Evolutionary conservation across 2,329 filamentous ascomycete species (phyloP).

Genomic region (Thielaviopsis populi): DNA sequence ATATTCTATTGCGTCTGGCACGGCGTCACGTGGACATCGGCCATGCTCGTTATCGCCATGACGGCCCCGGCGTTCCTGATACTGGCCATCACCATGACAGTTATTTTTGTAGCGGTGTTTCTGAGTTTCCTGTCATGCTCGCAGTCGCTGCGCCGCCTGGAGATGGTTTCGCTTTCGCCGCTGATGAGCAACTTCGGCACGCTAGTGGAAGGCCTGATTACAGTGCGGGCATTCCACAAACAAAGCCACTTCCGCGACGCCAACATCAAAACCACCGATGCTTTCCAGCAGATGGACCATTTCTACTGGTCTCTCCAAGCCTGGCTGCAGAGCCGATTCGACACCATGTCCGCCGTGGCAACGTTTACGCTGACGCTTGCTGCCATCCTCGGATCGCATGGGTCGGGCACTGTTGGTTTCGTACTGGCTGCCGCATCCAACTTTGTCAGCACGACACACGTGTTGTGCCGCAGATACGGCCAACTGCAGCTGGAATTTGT

Average conservation of each 20-base stretch:
- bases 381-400: slow-evolving; percentile 59
- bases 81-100: slow-evolving; percentile 53
- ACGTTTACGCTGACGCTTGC: slow-evolving; percentile 60
- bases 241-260: slow-evolving; percentile 65
- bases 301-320: slow-evolving; percentile 85
- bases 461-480: slow-evolving; percentile 65
- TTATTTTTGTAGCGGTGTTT: slow-evolving; percentile 60
- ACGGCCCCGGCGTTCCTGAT: slow-evolving; percentile 63
- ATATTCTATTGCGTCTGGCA: slow-evolving; percentile 58
- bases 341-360: slow-evolving; percentile 53
- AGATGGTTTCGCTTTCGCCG: slow-evolving; percentile 79
- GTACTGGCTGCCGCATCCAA: slow-evolving; percentile 57
- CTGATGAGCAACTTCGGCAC: slow-evolving; percentile 88
- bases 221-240: slow-evolving; percentile 69
- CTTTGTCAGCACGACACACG: slow-evolving; percentile 56
- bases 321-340: slow-evolving; percentile 73
- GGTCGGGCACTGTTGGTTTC: slow-evolving; percentile 69
- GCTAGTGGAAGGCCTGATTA: slow-evolving; percentile 69
- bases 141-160: slow-evolving; percentile 65
- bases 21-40: slow-evolving; percentile 54
- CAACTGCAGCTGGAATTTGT: slow-evolving; percentile 86
- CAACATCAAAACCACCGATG: slow-evolving; percentile 68
- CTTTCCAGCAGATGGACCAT: slow-evolving; percentile 88
- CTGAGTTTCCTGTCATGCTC: slow-evolving; percentile 65
- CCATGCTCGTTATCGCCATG: slow-evolving; percentile 61